Percentiles rank a stretch among this genome's conserved stretches.
Evolutionary conservation across 2,329 filamentous ascomycete genomes (phyloP).

Genomic region (Penicillium sp.): DNA sequence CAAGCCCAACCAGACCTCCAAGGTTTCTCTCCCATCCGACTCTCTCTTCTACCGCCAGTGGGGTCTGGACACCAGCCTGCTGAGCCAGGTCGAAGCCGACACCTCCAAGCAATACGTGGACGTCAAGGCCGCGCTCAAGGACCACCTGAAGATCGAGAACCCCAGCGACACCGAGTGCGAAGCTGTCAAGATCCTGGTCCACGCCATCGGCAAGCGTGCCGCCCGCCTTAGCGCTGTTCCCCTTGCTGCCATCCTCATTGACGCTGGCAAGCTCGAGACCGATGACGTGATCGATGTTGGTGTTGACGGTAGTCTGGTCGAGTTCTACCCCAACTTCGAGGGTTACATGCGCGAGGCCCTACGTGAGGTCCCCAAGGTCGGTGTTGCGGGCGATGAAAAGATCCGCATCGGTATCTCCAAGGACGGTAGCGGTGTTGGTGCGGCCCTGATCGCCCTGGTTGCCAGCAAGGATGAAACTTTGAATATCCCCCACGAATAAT

Average conservation of each 20-base stretch:
- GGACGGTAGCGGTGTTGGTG: slow-evolving; percentile 94
- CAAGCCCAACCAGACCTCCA: slow-evolving; percentile 73
- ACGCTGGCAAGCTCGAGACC: slow-evolving; percentile 72
- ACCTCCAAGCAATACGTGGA: slow-evolving; percentile 67
- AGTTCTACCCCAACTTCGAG: slow-evolving; percentile 93
- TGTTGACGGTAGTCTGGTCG: slow-evolving; percentile 91
- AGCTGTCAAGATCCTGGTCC: slow-evolving; percentile 81
- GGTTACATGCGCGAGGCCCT: slow-evolving; percentile 85
- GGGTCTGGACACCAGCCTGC: slow-evolving; percentile 88
- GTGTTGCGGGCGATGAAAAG: slow-evolving; percentile 76
- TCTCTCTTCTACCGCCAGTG: slow-evolving; percentile 77
- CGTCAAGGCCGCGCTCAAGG: slow-evolving; percentile 78
- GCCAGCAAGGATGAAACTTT: slow-evolving; percentile 58
- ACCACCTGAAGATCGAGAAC: slow-evolving; percentile 74
- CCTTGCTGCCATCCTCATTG: slow-evolving; percentile 80
- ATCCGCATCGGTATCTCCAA: slow-evolving; percentile 95
- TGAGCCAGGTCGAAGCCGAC: slow-evolving; percentile 86
- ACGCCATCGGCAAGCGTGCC: slow-evolving; percentile 84
- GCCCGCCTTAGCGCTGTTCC: slow-evolving; percentile 87
- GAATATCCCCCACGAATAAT: slow-evolving; percentile 17
- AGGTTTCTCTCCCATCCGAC: slow-evolving; percentile 68
- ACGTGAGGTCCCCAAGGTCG: slow-evolving; percentile 75
- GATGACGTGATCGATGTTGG: slow-evolving; percentile 83
- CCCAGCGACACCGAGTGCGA: slow-evolving; percentile 82
- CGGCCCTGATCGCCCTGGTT: slow-evolving; percentile 90